Percentiles rank a stretch among this genome's conserved stretches.
phyloP scores from a whole-genome alignment of 1,284 basidiomycete genomes.

The Cutaneotrichosporon daszewskae region DNA sequence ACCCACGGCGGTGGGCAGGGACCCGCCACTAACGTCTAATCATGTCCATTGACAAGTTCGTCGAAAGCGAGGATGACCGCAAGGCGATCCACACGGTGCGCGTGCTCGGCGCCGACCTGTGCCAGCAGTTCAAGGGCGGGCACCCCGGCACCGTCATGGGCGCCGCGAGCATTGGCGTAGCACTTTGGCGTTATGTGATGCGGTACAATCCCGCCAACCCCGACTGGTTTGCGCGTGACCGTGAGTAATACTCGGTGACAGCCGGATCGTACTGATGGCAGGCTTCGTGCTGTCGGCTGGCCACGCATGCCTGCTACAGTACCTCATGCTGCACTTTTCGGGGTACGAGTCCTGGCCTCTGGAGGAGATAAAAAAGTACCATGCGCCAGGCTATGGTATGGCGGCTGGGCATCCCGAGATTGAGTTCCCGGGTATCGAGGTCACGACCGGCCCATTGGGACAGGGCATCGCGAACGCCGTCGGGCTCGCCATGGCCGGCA shows the following conservation, averaged over 20 bases:
- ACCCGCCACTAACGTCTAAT: not conserved
- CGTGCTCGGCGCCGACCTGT: constrained; percentile 27
- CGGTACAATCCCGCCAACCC: constrained; percentile 25
- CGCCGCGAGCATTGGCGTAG: constrained; percentile 22
- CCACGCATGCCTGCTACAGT: constrained; percentile 30
- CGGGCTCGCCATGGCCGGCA: constrained; percentile 69
- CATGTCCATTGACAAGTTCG: not conserved
- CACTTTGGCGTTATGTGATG: constrained; percentile 22
- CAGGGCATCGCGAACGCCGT: constrained; percentile 83
- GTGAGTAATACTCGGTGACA: constrained; percentile 6
- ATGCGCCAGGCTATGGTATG: constrained; percentile 17
- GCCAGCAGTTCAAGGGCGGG: constrained; percentile 30
- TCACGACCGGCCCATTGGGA: constrained; percentile 85
- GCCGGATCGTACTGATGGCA: not conserved
- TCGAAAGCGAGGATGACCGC: not conserved
- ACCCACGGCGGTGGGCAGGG: too few relatives aligned
- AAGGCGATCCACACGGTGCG: constrained; percentile 29
- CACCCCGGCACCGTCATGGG: constrained; percentile 47
- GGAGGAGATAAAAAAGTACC: constrained; percentile 27
- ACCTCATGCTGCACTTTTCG: constrained; percentile 30
- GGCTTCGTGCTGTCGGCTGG: constrained; percentile 32
- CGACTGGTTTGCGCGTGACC: constrained; percentile 23
- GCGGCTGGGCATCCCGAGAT: constrained; percentile 29
- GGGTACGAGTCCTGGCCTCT: constrained; percentile 27
- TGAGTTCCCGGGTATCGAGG: constrained; percentile 56